Base-by-base conservation (phyloP, 2,329 filamentous ascomycete species). In the Paecilomyces formosus region DNA sequence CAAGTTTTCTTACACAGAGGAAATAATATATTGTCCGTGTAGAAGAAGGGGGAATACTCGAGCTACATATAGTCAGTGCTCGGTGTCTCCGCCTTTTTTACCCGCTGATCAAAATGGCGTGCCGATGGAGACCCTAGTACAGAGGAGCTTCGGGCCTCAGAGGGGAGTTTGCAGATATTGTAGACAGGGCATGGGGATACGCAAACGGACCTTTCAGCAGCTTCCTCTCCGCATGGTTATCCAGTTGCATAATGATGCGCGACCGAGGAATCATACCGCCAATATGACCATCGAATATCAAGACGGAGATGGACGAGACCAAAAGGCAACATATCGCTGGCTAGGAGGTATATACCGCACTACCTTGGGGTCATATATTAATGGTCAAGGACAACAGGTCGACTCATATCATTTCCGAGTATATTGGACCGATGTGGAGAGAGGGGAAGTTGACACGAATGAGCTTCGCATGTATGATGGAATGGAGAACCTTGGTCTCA, bases 301-400 rank as follows among this genome's bases (percentile, higher is more conserved):
- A 2, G 63, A 70, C 55, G 12, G 35, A 1, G 24, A 63, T 0
- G 64, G 63, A 0, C n/a, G 58, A 3, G 26, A 58, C 11, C 55
- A 63, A 9, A 55, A 53, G 1, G 72, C 68, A 6, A 58, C 57
- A 1, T 76, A 76, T 58, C 69, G 71, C 33, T 76, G 73, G 73
- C 59, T 76, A 13, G 74, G 74, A 0, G 73, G 73, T 1, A 68
- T 75, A 13, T 76, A 76, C 57, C 60, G 58, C 3, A 33, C 63
- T 3, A 26, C 6, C 3, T 21, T 33, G 53, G 53, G 53, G 28
- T 8, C 15, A 24, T 31, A 22, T 35, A 24, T 9, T 11, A 49
- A 56, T 12, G 6, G 22, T 8, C 9, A n/a, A 12, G 6, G 8
- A 13, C 31, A n/a, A 12, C 11, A 33, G n/a, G 21, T 9, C 13